Conservation (phyloP, 2,329 filamentous ascomycete species). For the Monilinia vaccinii-corymbosi region DNA sequence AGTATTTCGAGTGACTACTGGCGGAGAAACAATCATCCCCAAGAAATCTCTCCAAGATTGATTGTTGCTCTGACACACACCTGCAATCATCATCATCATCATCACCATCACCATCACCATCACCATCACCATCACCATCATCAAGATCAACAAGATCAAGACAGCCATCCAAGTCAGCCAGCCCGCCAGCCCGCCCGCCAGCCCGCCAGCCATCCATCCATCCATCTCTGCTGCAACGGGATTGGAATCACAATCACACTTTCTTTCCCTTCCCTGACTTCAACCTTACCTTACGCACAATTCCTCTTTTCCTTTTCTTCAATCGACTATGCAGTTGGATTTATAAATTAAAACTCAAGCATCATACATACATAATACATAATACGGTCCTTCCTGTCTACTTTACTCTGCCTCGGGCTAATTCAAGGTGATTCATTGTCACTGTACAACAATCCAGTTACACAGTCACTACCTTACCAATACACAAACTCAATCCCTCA, state of each 20-base stretch:
- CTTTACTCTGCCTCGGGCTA: too few relatives aligned
- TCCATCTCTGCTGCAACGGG: background rate
- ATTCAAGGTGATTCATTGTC: slow-evolving; percentile 4
- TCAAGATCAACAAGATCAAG: too few relatives aligned
- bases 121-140: too few relatives aligned
- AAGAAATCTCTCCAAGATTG: background rate
- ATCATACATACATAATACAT: too few relatives aligned
- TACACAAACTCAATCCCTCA: background rate
- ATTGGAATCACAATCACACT: background rate
- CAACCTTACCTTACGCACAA: background rate
- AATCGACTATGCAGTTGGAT: background rate
- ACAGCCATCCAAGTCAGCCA: too few relatives aligned
- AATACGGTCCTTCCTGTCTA: background rate
- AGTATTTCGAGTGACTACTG: background rate
- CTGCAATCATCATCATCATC: background rate
- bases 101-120: too few relatives aligned
- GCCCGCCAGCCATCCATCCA: background rate
- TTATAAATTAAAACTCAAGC: background rate
- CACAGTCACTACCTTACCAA: slow-evolving; percentile 1
- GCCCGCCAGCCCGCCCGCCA: background rate
- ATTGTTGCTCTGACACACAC: background rate
- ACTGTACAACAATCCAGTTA: slow-evolving; percentile 11
- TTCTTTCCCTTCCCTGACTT: background rate
- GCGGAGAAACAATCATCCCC: background rate
- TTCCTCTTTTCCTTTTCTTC: background rate